These are phyloP conservation scores for Fusarium oligoseptatum DNA, from an alignment of 2,329 filamentous ascomycete species.

Conservation along the genomic window DNA sequence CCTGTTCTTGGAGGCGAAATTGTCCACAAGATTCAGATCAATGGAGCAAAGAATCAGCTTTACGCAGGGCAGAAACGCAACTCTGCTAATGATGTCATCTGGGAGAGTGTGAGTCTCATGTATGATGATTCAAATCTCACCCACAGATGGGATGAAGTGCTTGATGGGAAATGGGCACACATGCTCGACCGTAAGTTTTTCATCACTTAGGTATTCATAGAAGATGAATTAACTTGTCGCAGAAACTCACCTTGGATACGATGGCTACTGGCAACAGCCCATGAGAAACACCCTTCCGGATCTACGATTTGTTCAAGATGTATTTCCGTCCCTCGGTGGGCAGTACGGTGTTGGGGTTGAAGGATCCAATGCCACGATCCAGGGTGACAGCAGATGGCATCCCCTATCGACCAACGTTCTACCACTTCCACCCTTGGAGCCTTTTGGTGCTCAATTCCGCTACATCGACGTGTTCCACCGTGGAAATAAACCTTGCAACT, in stretches of 20 bases:
- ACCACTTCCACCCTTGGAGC: constrained; percentile 49
- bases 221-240: not conserved
- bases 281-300: constrained; percentile 77
- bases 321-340: constrained; percentile 66
- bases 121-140: constrained; percentile 37
- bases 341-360: constrained; percentile 52
- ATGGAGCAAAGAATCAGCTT: constrained; percentile 63
- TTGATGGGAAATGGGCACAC: constrained; percentile 37
- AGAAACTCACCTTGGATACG: constrained; percentile 68
- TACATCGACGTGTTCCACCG: constrained; percentile 54
- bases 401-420: constrained; percentile 59
- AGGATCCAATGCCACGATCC: constrained; percentile 51
- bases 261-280: constrained; percentile 75
- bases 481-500: constrained; percentile 49
- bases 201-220: rapidly evolving
- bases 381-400: constrained; percentile 63
- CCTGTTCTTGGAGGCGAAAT: constrained; percentile 70
- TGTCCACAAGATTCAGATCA: constrained; percentile 63
- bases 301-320: constrained; percentile 57
- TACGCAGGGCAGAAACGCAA: constrained; percentile 70
- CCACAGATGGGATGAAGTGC: constrained; percentile 35
- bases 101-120: constrained; percentile 34
- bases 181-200: constrained; percentile 30
- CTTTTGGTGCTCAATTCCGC: constrained; percentile 48
- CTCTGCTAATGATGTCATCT: constrained; percentile 60